phyloP scores from a whole-genome alignment of 2,329 filamentous ascomycete species.

The Aspergillus ustus region DNA sequence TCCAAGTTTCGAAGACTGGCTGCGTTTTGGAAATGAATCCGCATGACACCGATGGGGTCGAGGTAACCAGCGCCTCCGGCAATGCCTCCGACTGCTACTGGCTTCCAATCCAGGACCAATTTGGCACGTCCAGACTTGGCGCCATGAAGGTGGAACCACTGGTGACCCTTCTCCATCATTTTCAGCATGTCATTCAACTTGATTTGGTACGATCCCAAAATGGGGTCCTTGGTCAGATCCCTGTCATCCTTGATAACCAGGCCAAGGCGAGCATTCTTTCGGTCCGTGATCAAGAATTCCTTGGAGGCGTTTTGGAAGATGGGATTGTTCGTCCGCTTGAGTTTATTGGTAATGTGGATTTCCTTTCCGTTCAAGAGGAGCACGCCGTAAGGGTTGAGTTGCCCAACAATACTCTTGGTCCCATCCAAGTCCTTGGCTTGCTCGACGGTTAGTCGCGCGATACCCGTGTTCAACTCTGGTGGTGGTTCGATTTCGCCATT shows the following conservation, averaged over 20 bases:
- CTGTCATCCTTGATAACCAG: slow-evolving; percentile 95
- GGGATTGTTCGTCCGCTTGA: slow-evolving; percentile 96
- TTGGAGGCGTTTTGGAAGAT: slow-evolving; percentile 94
- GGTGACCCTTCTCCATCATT: slow-evolving; percentile 86
- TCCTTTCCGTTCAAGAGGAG: slow-evolving; percentile 91
- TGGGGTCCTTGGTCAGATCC: slow-evolving; percentile 79
- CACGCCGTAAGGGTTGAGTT: slow-evolving; percentile 87
- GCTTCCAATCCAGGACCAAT: slow-evolving; percentile 92
- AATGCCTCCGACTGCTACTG: slow-evolving; percentile 82
- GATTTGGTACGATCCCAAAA: slow-evolving; percentile 91
- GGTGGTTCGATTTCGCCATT: slow-evolving; percentile 80
- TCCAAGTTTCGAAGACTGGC: slow-evolving; percentile 87
- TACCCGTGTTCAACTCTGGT: slow-evolving; percentile 90
- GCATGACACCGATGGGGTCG: slow-evolving; percentile 92
- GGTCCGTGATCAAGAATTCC: slow-evolving; percentile 93
- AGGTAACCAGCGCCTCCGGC: slow-evolving; percentile 82
- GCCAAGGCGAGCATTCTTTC: slow-evolving; percentile 86
- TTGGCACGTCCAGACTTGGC: slow-evolving; percentile 84
- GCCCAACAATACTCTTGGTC: slow-evolving; percentile 87
- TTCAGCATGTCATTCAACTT: slow-evolving; percentile 93
- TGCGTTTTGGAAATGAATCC: slow-evolving; percentile 86
- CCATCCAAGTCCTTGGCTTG: slow-evolving; percentile 96
- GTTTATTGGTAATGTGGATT: slow-evolving; percentile 83
- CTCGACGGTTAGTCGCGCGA: slow-evolving; percentile 89
- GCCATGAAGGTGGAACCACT: slow-evolving; percentile 91